Percentiles rank a stretch among this genome's conserved stretches.
phyloP scores from a whole-genome alignment of 2,329 filamentous ascomycete species.

The Fusarium sp. region DNA sequence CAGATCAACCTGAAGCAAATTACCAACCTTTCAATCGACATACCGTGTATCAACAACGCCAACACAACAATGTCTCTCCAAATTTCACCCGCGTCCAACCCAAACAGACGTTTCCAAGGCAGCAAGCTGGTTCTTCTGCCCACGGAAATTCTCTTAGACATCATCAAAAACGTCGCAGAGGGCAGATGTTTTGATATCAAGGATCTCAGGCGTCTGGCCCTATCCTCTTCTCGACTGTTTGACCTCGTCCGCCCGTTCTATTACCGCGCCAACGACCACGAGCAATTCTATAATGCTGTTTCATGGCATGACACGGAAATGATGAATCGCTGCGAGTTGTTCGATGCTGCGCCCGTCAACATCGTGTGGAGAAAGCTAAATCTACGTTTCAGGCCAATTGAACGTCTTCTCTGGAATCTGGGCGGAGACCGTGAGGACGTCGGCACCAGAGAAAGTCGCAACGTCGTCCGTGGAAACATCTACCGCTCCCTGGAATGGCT shows the following conservation, averaged over 20 bases:
- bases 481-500: slow-evolving; percentile 16
- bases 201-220: background rate
- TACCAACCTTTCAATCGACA: background rate
- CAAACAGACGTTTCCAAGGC: background rate
- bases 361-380: background rate
- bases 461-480: background rate
- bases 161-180: background rate
- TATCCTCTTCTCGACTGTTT: slow-evolving; percentile 8
- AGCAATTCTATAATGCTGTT: slow-evolving; percentile 1
- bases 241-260: background rate
- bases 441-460: background rate
- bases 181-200: background rate
- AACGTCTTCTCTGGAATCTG: background rate
- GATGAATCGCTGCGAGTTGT: slow-evolving; percentile 11
- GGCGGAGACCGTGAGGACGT: background rate
- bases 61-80: background rate
- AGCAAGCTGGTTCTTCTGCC: slow-evolving; percentile 4
- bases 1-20: background rate
- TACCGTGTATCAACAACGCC: background rate
- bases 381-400: background rate
- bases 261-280: background rate
- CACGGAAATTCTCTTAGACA: background rate
- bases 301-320: background rate
- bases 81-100: background rate
- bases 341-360: slow-evolving; percentile 1